These are phyloP conservation scores for Apiospora phragmitis DNA, from an alignment of 2,329 filamentous ascomycete species.

Conservation along the genomic window DNA sequence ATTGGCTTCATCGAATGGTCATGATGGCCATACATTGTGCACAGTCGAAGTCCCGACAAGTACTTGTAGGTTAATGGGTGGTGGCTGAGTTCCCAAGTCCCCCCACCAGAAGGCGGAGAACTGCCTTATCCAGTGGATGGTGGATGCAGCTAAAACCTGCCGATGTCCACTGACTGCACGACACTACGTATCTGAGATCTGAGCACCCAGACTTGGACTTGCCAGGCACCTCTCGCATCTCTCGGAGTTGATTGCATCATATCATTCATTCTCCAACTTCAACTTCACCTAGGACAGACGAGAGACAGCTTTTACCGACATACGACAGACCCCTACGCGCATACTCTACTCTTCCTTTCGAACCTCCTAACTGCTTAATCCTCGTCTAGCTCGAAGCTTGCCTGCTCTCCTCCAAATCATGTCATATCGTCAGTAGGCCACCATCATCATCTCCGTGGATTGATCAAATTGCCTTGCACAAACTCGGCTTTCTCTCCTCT, in stretches of 20 bases:
- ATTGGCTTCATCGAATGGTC: no score
- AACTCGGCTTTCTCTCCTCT: background rate
- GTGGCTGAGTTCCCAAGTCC: background rate
- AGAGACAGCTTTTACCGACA: background rate
- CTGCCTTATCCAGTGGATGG: background rate
- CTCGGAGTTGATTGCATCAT: background rate
- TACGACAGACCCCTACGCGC: background rate
- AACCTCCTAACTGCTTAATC: background rate
- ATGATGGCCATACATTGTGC: background rate
- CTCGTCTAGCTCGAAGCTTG: background rate
- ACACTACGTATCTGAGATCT: background rate
- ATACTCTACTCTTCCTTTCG: background rate
- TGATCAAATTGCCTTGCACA: background rate
- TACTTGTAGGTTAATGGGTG: background rate
- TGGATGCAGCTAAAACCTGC: conserved; percentile 1
- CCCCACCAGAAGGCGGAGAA: background rate
- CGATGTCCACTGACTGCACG: background rate
- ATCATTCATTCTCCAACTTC: conserved; percentile 2
- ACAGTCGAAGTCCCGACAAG: no score
- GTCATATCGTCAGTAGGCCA: background rate
- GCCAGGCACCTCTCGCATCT: background rate
- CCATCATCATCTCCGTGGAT: background rate
- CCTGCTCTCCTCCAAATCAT: background rate
- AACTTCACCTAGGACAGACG: background rate
- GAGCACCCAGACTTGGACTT: no score